A percentile compares a stretch with the other conserved stretches of the same genome.
These are phyloP conservation scores for Podospora didyma DNA, from an alignment of 495 filamentous ascomycete genomes.

Conservation along the genomic window DNA sequence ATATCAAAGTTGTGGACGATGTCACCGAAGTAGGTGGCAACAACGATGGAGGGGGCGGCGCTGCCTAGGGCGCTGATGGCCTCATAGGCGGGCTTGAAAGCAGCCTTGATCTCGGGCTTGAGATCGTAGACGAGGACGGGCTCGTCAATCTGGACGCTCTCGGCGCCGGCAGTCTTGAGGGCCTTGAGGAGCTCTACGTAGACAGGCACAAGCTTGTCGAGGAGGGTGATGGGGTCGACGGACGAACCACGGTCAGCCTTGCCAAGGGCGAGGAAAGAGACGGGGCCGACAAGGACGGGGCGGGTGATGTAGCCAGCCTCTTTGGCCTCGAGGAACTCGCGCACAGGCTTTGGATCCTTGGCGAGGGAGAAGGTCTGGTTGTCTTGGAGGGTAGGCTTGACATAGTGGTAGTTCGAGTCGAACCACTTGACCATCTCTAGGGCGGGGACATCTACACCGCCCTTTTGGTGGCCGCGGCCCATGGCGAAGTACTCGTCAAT, in stretches of 20 bases:
- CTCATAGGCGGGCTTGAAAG: slow-evolving; percentile 97
- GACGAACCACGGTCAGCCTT: slow-evolving; percentile 94
- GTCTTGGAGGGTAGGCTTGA: slow-evolving; percentile 96
- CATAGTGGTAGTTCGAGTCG: slow-evolving; percentile 99
- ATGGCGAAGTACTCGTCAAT: slow-evolving; percentile 99
- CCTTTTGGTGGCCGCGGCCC: slow-evolving; percentile 95
- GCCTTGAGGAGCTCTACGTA: slow-evolving; percentile 85
- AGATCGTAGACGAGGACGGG: slow-evolving; percentile 93
- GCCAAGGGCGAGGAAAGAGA: slow-evolving; percentile 91
- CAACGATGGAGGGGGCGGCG: slow-evolving; percentile 73
- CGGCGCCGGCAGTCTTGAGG: slow-evolving; percentile 93
- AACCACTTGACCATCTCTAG: slow-evolving; percentile 99
- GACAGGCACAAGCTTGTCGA: slow-evolving; percentile 85
- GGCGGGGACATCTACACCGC: slow-evolving; percentile 84
- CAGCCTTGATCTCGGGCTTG: slow-evolving; percentile 78
- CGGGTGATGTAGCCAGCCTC: slow-evolving; percentile 88
- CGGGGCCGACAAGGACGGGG: slow-evolving; percentile 90
- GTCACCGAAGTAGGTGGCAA: slow-evolving; percentile 98
- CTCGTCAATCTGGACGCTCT: slow-evolving; percentile 96
- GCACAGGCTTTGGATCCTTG: slow-evolving; percentile 84
- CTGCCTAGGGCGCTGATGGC: slow-evolving; percentile 70
- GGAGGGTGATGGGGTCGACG: slow-evolving; percentile 86
- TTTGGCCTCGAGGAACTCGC: slow-evolving; percentile 94
- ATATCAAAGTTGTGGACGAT: slow-evolving; percentile 97
- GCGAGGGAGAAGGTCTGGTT: slow-evolving; percentile 90